Evolutionary conservation across 345 rosid genomes (phyloP), one percentile per base, ranked within the genome.

Genomic region (Eucalyptus guilfoylei): DNA sequence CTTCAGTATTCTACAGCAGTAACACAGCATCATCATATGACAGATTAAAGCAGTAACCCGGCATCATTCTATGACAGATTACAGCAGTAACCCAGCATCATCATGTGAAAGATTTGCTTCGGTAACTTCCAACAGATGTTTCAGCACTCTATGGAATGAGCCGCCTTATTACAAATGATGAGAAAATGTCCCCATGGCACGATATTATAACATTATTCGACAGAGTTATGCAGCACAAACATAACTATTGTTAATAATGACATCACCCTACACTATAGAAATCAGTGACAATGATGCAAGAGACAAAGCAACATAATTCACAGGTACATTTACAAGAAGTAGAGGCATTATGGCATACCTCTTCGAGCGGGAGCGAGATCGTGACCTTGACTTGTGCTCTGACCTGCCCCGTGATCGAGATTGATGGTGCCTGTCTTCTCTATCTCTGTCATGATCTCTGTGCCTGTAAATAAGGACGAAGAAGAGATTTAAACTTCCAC

Each of bases 321-420:
- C 45, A 76, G 80, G 26, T 81, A 30, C 89, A 88, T 24, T 42
- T 67, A 15, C 40, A 34, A 30, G 26, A 17, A 60, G 50, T 14
- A 81, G 58, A 37, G 19, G 54, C 86, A 32, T 47, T 13, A 60
- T 72, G 48, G 11, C 50, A 52, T 92, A 97, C 99, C 98, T 96
- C 96, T 96, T 97, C 1, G 99, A 98, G 49, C 94, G 96, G 21
- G 98, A 96, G 6, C 97, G 96, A 45, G 98, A 95, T 4, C 97
- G 93, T 9, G 99, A 98, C 91, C 94, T 93, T 89, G 99, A 97
- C 92, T 96, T 95, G 42, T 88, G 97, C 88, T 95, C 96, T 62
- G 98, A 96, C 91, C 92, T 96, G 89, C 89, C 96, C 89, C 88
- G 92, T 13, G 98, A 97, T 58, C 87, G 94, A 89, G 99, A 97